These are phyloP conservation scores for Thermothielavioides terrestris DNA, from an alignment of 495 filamentous ascomycete species.

Conservation along the genomic window DNA sequence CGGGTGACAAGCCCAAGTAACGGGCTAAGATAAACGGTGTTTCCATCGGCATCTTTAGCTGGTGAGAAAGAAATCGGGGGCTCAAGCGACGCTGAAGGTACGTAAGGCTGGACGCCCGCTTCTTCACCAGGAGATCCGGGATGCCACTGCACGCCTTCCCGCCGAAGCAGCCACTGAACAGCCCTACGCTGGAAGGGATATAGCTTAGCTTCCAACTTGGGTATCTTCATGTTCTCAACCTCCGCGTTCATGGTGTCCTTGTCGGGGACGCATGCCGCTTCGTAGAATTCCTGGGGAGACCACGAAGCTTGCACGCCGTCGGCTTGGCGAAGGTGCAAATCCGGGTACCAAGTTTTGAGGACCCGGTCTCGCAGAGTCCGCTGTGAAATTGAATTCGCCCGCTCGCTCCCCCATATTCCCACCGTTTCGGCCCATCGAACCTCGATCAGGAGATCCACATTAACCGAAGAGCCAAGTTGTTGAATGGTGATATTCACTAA, in stretches of 20 bases:
- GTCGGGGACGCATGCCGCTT: conserved; percentile 32
- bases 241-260: conserved; percentile 16
- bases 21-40: conserved; percentile 43
- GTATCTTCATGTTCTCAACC: conserved; percentile 17
- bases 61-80: conserved; percentile 11
- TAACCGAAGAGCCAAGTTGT: conserved; percentile 11
- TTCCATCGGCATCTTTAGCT: conserved; percentile 26
- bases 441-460: conserved; percentile 12
- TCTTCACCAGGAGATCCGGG: not conserved
- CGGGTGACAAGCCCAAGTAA: conserved; percentile 53
- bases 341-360: conserved; percentile 24
- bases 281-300: conserved; percentile 39
- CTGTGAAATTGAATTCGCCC: conserved; percentile 5
- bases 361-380: conserved; percentile 14
- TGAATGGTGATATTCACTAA: conserved; percentile 6
- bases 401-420: conserved; percentile 10
- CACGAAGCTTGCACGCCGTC: conserved; percentile 3
- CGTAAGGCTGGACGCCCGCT: conserved; percentile 12
- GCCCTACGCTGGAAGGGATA: conserved; percentile 40
- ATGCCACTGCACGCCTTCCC: conserved; percentile 36
- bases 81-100: not conserved
- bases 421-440: conserved; percentile 20
- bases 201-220: conserved; percentile 25
- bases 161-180: conserved; percentile 38
- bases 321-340: not conserved